Evolutionary conservation across 2,329 filamentous ascomycete species (phyloP).

Genomic region (Tolypocladium sp.): DNA sequence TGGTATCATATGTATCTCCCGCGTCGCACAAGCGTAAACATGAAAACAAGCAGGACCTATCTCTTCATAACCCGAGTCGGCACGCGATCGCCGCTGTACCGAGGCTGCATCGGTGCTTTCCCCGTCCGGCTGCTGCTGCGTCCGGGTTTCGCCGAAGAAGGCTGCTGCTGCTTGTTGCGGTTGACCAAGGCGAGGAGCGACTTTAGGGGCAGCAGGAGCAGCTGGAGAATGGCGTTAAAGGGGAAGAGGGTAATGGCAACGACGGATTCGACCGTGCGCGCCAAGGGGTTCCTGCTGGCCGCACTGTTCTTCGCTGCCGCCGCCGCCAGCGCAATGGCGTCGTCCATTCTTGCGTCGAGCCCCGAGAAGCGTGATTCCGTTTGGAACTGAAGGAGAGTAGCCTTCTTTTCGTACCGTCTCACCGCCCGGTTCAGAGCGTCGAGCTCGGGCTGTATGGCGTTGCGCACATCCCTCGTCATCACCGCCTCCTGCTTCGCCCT

Average conservation of each 20-base stretch:
- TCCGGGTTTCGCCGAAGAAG: not conserved
- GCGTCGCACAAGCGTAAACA: not conserved
- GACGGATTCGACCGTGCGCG: conserved; percentile 27
- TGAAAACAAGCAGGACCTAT: not conserved
- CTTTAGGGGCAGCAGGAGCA: conserved; percentile 34
- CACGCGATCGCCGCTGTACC: conserved; percentile 6
- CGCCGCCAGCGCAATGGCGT: conserved; percentile 73
- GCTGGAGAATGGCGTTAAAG: conserved; percentile 25
- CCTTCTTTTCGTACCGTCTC: conserved; percentile 83
- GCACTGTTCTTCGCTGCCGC: conserved; percentile 52
- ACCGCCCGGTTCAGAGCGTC: conserved; percentile 85
- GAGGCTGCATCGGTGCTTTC: conserved; percentile 2
- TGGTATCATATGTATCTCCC: too few species aligned
- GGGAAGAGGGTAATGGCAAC: conserved; percentile 29
- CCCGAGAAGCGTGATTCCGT: conserved; percentile 66
- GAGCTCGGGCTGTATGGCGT: conserved; percentile 66
- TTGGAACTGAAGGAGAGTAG: conserved; percentile 63
- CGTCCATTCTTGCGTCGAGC: conserved; percentile 62
- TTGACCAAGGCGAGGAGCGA: conserved; percentile 14
- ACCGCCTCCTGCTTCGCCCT: conserved; percentile 31
- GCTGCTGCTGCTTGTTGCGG: conserved; percentile 1
- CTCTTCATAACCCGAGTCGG: conserved; percentile 6
- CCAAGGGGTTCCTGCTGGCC: conserved; percentile 24
- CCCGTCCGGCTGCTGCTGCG: conserved; percentile 3
- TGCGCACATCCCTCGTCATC: conserved; percentile 50